A percentile compares a stretch with the other conserved stretches of the same genome.
These are phyloP conservation scores for Eucommia ulmoides DNA, from an alignment of 257 asterid species.

Conservation along the genomic window DNA sequence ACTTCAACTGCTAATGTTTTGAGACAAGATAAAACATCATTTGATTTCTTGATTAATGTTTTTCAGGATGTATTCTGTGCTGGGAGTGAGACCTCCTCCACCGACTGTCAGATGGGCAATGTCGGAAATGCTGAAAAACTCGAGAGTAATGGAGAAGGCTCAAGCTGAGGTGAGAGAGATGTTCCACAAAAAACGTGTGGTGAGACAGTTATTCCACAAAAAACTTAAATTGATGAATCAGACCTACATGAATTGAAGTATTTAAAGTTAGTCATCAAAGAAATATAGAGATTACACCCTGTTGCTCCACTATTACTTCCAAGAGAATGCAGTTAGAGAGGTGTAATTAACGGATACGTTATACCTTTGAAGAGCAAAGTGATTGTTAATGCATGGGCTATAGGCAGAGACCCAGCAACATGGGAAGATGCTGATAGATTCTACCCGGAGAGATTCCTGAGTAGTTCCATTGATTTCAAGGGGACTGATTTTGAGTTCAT, in stretches of 20 bases:
- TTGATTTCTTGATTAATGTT: too few relatives aligned
- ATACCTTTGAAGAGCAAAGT: conserved; percentile 7
- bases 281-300: conserved; percentile 10
- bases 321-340: conserved; percentile 9
- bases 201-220: too few relatives aligned
- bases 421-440: conserved; percentile 9
- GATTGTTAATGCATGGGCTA: conserved; percentile 4
- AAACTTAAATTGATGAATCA: conserved; percentile 10
- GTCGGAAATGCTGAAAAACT: conserved; percentile 14
- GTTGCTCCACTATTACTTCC: conserved; percentile 7
- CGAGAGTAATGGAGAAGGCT: conserved; percentile 8
- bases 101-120: conserved; percentile 11
- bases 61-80: conserved; percentile 14
- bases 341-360: conserved; percentile 8
- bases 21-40: too few relatives aligned
- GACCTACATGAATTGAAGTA: conserved; percentile 1
- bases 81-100: conserved; percentile 10
- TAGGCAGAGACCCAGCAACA: conserved; percentile 1
- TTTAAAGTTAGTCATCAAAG: conserved; percentile 10
- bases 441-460: conserved; percentile 8
- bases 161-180: conserved; percentile 17
- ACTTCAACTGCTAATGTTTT: too few relatives aligned
- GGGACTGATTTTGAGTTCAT: conserved; percentile 5
- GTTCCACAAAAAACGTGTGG: conserved; percentile 1
- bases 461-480: conserved; percentile 1